These are phyloP conservation scores for Aspergillus caelatus DNA, from an alignment of 2,329 filamentous ascomycete species.

Conservation along the genomic window DNA sequence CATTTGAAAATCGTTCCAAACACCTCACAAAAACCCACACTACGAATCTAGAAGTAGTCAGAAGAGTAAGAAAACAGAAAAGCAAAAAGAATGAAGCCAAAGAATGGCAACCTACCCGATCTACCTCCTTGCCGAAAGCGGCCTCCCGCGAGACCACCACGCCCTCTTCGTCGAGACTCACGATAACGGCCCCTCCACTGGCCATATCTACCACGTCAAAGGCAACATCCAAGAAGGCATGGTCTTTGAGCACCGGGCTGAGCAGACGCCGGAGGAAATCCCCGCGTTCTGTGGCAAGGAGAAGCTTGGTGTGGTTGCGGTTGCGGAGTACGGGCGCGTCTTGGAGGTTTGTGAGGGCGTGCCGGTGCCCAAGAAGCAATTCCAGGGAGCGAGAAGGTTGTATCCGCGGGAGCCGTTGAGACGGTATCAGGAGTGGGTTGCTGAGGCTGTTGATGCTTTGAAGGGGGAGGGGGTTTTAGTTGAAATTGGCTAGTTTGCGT, in stretches of 20 bases:
- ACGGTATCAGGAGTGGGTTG: slow-evolving; percentile 37
- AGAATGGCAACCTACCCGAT: slow-evolving; percentile 21
- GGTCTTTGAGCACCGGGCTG: slow-evolving; percentile 24
- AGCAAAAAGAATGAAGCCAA: background rate
- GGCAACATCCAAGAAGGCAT: slow-evolving; percentile 37
- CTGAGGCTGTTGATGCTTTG: slow-evolving; percentile 24
- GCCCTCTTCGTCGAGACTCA: slow-evolving; percentile 32
- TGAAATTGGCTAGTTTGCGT: background rate
- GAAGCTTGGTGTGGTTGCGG: background rate
- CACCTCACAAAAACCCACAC: background rate
- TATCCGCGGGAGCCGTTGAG: slow-evolving; percentile 27
- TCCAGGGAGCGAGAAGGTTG: slow-evolving; percentile 28
- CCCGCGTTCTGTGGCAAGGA: background rate
- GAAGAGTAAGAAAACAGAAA: background rate
- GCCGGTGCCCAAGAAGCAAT: slow-evolving; percentile 34
- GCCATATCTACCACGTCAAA: slow-evolving; percentile 31
- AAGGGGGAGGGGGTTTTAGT: slow-evolving; percentile 5
- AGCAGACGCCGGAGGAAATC: slow-evolving; percentile 19
- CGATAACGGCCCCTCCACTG: slow-evolving; percentile 17
- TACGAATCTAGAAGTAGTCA: background rate
- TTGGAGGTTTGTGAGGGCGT: slow-evolving; percentile 23
- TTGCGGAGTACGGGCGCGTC: slow-evolving; percentile 22
- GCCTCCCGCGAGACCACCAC: slow-evolving; percentile 30
- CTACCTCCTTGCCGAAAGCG: slow-evolving; percentile 21
- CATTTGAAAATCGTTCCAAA: background rate